These are phyloP conservation scores for Boletus tomentosulus DNA, from an alignment of 768 basidiomycete species.

Conservation along the genomic window DNA sequence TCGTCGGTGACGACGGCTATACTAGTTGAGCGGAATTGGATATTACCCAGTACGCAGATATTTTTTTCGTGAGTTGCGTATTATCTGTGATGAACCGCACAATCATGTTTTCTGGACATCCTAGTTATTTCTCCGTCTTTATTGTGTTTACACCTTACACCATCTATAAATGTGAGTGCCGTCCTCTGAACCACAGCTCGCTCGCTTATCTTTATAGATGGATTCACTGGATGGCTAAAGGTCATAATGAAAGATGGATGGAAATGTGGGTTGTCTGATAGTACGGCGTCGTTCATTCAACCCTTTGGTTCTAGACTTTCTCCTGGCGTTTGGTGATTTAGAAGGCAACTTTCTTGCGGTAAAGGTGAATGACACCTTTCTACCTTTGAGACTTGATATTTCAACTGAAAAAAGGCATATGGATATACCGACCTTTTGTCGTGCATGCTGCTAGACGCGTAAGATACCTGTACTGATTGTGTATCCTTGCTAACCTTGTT, in stretches of 20 bases:
- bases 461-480: too few relatives aligned
- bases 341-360: constrained; percentile 85
- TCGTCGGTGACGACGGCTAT: constrained; percentile 67
- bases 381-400: background rate
- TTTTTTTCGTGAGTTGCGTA: constrained; percentile 61
- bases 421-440: constrained; percentile 83
- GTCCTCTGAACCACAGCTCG: too few relatives aligned
- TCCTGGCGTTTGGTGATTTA: constrained; percentile 77
- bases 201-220: too few relatives aligned
- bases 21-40: constrained; percentile 62
- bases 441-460: constrained; percentile 90
- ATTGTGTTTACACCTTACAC: constrained; percentile 83
- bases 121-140: constrained; percentile 72
- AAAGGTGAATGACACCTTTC: constrained; percentile 41
- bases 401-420: constrained; percentile 62
- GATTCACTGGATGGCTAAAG: constrained; percentile 72
- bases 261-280: constrained; percentile 67
- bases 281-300: too few relatives aligned
- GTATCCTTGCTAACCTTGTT: constrained; percentile 3
- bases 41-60: constrained; percentile 73
- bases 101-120: background rate
- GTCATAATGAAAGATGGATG: constrained; percentile 76
- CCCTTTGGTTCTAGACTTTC: constrained; percentile 53
- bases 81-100: background rate
- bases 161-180: constrained; percentile 77